A percentile compares a stretch with the other conserved stretches of the same genome.
Evolutionary conservation across 108 stramenopile species (phyloP).

Genomic region (Pseudonitzschia pungens): DNA sequence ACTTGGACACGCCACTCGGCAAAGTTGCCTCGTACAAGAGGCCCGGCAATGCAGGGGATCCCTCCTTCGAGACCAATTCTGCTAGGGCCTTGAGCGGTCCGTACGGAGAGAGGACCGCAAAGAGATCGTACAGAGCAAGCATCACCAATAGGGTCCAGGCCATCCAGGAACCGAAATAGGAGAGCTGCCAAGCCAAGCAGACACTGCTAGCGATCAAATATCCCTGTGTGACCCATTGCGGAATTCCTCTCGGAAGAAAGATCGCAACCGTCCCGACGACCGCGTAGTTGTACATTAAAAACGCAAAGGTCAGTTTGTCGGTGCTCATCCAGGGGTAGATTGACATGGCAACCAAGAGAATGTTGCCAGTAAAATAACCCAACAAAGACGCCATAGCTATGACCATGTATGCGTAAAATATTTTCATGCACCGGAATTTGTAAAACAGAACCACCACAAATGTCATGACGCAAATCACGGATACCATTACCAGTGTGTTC

Average conservation of each 20-base stretch:
- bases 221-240: conserved; percentile 79
- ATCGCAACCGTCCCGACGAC: conserved; percentile 87
- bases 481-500: conserved; percentile 92
- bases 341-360: conserved; percentile 71
- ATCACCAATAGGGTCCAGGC: conserved; percentile 93
- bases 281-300: conserved; percentile 92
- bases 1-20: conserved; percentile 50
- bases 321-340: conserved; percentile 64
- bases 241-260: conserved; percentile 92
- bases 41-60: conserved; percentile 92
- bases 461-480: conserved; percentile 82
- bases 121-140: conserved; percentile 94
- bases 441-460: conserved; percentile 90
- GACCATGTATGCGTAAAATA: conserved; percentile 88
- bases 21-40: conserved; percentile 92
- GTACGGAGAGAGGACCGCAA: conserved; percentile 94
- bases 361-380: conserved; percentile 75
- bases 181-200: conserved; percentile 94
- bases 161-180: conserved; percentile 92
- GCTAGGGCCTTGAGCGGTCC: conserved; percentile 93
- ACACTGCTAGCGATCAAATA: conserved; percentile 90
- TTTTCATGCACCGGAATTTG: conserved; percentile 88
- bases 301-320: conserved; percentile 81
- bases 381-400: conserved; percentile 77
- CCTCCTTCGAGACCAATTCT: conserved; percentile 78